phyloP scores from a whole-genome alignment of 116 monocot genomes.

The Cymodocea nodosa region DNA sequence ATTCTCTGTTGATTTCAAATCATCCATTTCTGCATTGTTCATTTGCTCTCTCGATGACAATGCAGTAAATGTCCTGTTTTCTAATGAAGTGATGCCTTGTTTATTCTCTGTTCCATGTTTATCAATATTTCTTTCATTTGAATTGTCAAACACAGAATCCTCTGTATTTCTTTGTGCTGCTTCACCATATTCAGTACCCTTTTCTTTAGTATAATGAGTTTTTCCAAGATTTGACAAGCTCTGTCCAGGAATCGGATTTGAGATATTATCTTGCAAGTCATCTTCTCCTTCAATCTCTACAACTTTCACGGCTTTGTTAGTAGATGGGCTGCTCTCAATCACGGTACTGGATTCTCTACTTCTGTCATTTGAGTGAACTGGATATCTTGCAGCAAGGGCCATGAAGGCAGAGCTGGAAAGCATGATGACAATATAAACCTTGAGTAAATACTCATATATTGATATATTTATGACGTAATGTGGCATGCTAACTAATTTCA shows the following conservation, averaged over 20 bases:
- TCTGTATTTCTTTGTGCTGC: neutral
- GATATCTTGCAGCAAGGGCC: constrained; percentile 77
- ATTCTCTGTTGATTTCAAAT: constrained; percentile 30
- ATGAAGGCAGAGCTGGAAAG: constrained; percentile 88
- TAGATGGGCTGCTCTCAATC: constrained; percentile 8
- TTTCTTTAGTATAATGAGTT: neutral
- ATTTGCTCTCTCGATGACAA: neutral
- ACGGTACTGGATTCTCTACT: constrained; percentile 10
- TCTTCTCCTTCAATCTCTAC: constrained; percentile 6
- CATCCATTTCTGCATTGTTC: constrained; percentile 17
- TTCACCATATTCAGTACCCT: constrained; percentile 3
- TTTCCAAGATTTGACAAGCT: neutral
- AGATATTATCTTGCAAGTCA: no score
- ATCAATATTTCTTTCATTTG: neutral
- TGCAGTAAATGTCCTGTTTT: neutral
- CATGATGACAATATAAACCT: neutral
- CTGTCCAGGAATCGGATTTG: constrained; percentile 1
- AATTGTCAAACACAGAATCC: neutral
- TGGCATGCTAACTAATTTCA: neutral
- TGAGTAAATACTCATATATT: neutral
- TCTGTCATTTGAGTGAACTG: constrained; percentile 13
- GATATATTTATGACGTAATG: neutral
- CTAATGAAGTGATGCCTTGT: neutral
- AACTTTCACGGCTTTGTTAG: neutral
- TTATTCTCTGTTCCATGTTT: no score